These are phyloP conservation scores for Berberis vulgaris DNA, from an alignment of 164 flowering plant species.

Conservation along the genomic window DNA sequence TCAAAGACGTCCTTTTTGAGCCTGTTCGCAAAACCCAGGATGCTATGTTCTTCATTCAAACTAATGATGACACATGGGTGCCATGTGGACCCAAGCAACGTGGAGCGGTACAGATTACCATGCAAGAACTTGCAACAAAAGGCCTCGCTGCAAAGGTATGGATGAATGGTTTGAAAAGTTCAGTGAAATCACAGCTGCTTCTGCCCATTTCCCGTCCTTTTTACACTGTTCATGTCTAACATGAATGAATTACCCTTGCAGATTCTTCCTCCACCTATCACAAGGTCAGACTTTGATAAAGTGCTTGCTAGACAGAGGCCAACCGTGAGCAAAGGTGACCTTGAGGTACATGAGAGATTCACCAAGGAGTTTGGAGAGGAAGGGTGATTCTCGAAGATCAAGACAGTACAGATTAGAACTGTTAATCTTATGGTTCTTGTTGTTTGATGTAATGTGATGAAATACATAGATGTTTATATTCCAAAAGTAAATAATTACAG, in stretches of 20 bases:
- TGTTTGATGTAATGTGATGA: no score
- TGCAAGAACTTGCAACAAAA: conserved; percentile 6
- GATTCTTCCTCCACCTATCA: conserved; percentile 90
- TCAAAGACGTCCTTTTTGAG: conserved; percentile 35
- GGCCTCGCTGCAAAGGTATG: conserved; percentile 84
- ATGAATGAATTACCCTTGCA: conserved; percentile 18
- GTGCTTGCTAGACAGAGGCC: conserved; percentile 95
- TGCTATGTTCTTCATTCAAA: conserved; percentile 79
- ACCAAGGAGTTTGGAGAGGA: no score
- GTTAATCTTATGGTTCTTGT: no score
- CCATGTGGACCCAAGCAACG: conserved; percentile 96
- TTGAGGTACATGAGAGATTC: conserved; percentile 63
- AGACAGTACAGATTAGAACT: no score
- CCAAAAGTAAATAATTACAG: no score
- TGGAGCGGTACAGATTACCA: conserved; percentile 70
- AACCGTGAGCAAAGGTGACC: conserved; percentile 92
- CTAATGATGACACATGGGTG: conserved; percentile 56
- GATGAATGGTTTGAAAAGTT: background rate
- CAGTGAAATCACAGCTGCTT: background rate
- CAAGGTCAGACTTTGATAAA: conserved; percentile 80
- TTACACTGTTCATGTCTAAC: background rate
- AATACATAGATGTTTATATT: no score
- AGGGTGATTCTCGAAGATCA: no score
- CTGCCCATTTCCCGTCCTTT: background rate
- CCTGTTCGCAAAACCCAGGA: conserved; percentile 85